Evolutionary conservation across 2,329 filamentous ascomycete genomes (phyloP), one percentile per base, ranked within the genome.

Genomic region (Beauveria caledonica): DNA sequence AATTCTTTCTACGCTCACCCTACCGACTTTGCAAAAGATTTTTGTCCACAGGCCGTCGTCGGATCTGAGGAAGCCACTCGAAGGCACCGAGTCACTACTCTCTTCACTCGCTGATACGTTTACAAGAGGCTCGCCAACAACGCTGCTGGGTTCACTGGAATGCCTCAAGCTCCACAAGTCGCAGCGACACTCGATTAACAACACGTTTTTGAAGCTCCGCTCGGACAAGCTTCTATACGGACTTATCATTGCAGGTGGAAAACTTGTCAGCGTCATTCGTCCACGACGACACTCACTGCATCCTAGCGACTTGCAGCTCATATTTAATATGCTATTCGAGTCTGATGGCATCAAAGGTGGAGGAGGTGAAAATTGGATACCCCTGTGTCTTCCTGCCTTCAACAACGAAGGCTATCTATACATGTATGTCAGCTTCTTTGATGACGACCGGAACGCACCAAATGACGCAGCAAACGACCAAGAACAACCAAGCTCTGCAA

Each of bases 251-350:
- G 94, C 94, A 5, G 92, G 92, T 13, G 93, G 92, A 5, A 88
- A 89, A 68, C 86, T 99, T 6, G 94, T 99, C 65, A 97, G 92
- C 70, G 95, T 99, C 42, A 89, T 97, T 61, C 83, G 94, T 42
- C 95, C 95, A 6, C 92, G 95, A 66, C 90, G 94, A 61, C 94
- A 99, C 73, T 97, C 92, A 0, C 80, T 99, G 2, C 95, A 99
- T 67, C 94, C 95, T 0, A 93, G 92, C 64, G 94, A 99, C 71
- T 80, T 99, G 25, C 93, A 97, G 69, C 83, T 99, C 50, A 92
- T 99, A 63, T 99, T 99, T 80, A 97, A 97, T 70, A 99, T 99
- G 95, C 85, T 99, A 2, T 99, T 99, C 68, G 92, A 96, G 75
- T 94, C 93, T 2, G 90, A 91, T 53, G 89, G 90, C 48, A 88